phyloP scores from a whole-genome alignment of 2,329 filamentous ascomycete species.

The Sordariomycetes sp. region DNA sequence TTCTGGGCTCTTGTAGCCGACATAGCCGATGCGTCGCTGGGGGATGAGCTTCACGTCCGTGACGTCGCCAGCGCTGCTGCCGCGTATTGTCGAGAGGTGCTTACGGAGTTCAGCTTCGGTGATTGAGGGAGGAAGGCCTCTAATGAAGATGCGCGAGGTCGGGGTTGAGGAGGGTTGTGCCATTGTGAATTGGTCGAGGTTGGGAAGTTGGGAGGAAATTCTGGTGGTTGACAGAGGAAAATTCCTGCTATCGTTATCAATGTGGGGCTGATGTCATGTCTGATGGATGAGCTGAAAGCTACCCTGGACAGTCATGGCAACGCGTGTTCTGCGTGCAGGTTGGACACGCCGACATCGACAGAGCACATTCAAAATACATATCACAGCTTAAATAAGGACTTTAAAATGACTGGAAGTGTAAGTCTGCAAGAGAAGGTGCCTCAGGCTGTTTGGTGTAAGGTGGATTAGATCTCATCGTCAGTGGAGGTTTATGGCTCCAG shows the following conservation, averaged over 20 bases:
- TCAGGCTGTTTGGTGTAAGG: not conserved
- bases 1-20: slow-evolving; percentile 79
- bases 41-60: slow-evolving; percentile 91
- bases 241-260: too few relatives aligned
- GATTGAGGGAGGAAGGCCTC: slow-evolving; percentile 77
- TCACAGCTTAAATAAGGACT: not conserved
- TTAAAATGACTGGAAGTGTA: not conserved
- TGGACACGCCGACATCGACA: not conserved
- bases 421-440: not conserved
- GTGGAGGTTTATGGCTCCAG: too few relatives aligned
- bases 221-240: too few relatives aligned
- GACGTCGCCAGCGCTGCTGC: slow-evolving; percentile 58
- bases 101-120: slow-evolving; percentile 78
- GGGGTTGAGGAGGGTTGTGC: too few relatives aligned
- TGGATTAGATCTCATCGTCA: not conserved
- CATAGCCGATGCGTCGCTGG: slow-evolving; percentile 85
- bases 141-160: slow-evolving; percentile 53
- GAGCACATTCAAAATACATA: not conserved
- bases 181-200: too few relatives aligned
- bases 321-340: not conserved
- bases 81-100: slow-evolving; percentile 86
- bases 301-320: not conserved
- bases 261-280: not conserved
- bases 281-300: too few relatives aligned
- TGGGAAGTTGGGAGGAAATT: too few relatives aligned